These are phyloP conservation scores for Boletus rubescentipes DNA, from an alignment of 768 basidiomycete genomes.

Conservation along the genomic window DNA sequence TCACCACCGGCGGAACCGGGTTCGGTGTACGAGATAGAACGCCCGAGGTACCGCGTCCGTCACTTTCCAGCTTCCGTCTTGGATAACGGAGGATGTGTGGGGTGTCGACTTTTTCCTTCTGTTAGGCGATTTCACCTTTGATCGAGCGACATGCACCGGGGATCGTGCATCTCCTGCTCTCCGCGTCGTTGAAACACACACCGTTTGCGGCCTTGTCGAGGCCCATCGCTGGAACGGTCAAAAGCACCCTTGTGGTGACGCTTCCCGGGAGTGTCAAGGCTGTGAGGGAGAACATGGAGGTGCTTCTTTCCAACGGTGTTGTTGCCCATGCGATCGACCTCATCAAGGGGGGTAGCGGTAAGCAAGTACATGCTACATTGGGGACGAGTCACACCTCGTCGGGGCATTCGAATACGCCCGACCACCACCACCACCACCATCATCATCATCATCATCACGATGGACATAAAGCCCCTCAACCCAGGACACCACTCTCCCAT, in stretches of 20 bases:
- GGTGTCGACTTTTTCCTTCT: neutral
- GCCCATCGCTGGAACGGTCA: slow-evolving; percentile 75
- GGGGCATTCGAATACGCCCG: slow-evolving; percentile 17
- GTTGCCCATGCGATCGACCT: slow-evolving; percentile 73
- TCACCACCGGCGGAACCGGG: slow-evolving; percentile 88
- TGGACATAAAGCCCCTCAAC: slow-evolving; percentile 47
- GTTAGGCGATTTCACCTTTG: slow-evolving; percentile 59
- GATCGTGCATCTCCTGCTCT: slow-evolving; percentile 70
- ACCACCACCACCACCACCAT: slow-evolving; percentile 25
- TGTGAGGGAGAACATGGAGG: slow-evolving; percentile 73
- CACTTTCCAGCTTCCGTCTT: neutral
- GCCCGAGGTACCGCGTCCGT: slow-evolving; percentile 61
- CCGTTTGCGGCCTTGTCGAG: slow-evolving; percentile 81
- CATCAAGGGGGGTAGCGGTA: slow-evolving; percentile 65
- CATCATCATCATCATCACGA: slow-evolving; percentile 42
- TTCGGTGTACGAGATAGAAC: slow-evolving; percentile 80
- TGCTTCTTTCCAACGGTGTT: slow-evolving; percentile 56
- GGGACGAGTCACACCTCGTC: slow-evolving; percentile 29
- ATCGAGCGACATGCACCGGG: slow-evolving; percentile 69
- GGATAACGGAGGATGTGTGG: neutral
- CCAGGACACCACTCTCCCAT: slow-evolving; percentile 60
- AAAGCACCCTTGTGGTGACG: slow-evolving; percentile 67
- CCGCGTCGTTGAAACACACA: slow-evolving; percentile 68
- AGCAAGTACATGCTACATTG: slow-evolving; percentile 53
- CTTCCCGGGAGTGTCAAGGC: slow-evolving; percentile 87